Conservation (phyloP, 2,329 filamentous ascomycete species). For the Sclerotinia minor region DNA sequence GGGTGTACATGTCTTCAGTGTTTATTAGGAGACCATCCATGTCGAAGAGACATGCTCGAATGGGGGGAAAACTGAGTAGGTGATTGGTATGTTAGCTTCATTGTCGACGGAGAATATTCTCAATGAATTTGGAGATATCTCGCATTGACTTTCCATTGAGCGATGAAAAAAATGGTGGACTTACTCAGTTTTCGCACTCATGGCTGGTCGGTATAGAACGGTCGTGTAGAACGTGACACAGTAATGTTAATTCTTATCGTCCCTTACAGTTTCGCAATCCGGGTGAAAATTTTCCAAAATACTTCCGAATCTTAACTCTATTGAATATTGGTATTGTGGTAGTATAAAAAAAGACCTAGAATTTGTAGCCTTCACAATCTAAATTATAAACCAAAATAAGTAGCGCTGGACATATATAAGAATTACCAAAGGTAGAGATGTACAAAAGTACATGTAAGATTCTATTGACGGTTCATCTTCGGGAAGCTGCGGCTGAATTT, state of each 20-base stretch:
- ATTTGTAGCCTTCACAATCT: background rate
- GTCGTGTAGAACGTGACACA: background rate
- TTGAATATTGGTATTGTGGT: background rate
- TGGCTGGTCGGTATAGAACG: background rate
- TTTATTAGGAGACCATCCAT: slow-evolving; percentile 98
- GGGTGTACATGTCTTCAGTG: slow-evolving; percentile 88
- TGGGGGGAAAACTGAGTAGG: slow-evolving; percentile 65
- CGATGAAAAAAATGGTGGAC: background rate
- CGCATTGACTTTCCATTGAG: background rate
- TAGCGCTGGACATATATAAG: no score
- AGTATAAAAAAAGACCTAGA: background rate
- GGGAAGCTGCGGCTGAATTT: slow-evolving; percentile 2
- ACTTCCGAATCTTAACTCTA: background rate
- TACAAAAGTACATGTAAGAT: background rate
- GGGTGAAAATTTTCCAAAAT: slow-evolving; percentile 6
- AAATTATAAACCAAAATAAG: background rate
- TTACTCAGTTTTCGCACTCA: slow-evolving; percentile 5
- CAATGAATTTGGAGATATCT: background rate
- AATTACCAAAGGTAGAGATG: background rate
- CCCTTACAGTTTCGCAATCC: background rate
- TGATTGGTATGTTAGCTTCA: background rate
- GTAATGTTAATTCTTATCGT: background rate
- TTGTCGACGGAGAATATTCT: no score
- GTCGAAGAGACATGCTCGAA: slow-evolving; percentile 94
- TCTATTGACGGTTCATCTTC: background rate